Percentiles rank a stretch among this genome's conserved stretches.
Evolutionary conservation across 192 early-diverging fungal species (phyloP).

Genomic region (Phycomyces blakesleeanus): DNA sequence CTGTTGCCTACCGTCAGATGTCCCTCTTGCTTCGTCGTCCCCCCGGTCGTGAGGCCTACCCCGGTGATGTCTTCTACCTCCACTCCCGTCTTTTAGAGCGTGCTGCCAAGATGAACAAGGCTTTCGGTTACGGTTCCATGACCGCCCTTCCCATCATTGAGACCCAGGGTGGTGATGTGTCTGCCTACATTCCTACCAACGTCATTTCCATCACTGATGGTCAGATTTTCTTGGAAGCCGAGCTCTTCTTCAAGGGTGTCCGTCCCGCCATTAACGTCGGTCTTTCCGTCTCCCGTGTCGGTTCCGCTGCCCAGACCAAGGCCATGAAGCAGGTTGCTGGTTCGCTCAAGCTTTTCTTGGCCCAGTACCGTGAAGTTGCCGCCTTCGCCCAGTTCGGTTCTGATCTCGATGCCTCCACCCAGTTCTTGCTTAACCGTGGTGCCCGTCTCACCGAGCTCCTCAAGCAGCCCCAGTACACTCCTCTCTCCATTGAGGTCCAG

Average conservation of each 20-base stretch:
- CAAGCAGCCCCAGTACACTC: conserved; percentile 99
- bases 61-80: conserved; percentile 99
- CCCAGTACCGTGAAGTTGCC: conserved; percentile 99
- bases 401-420: conserved; percentile 99
- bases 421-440: conserved; percentile 99
- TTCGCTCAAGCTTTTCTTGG: conserved; percentile 99
- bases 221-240: conserved; percentile 99
- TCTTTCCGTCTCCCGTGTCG: conserved; percentile 99
- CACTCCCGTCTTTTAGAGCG: conserved; percentile 99
- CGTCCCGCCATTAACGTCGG: conserved; percentile 99
- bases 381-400: conserved; percentile 99
- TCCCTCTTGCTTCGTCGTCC: conserved; percentile 98
- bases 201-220: conserved; percentile 99
- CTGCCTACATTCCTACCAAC: conserved; percentile 99
- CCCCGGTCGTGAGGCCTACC: conserved; percentile 99
- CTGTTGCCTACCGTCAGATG: conserved; percentile 99
- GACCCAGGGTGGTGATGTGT: conserved; percentile 99
- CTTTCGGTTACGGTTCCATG: conserved; percentile 92
- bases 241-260: conserved; percentile 99
- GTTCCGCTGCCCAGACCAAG: conserved; percentile 99
- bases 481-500: conserved; percentile 95
- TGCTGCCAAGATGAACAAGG: conserved; percentile 99
- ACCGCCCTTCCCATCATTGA: conserved; percentile 99
- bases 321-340: conserved; percentile 99
- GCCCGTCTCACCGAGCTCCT: conserved; percentile 98